Percentiles rank a stretch among this genome's conserved stretches.
These are phyloP conservation scores for Jatropha podagrica DNA, from an alignment of 441 rosid genomes.

Conservation along the genomic window DNA sequence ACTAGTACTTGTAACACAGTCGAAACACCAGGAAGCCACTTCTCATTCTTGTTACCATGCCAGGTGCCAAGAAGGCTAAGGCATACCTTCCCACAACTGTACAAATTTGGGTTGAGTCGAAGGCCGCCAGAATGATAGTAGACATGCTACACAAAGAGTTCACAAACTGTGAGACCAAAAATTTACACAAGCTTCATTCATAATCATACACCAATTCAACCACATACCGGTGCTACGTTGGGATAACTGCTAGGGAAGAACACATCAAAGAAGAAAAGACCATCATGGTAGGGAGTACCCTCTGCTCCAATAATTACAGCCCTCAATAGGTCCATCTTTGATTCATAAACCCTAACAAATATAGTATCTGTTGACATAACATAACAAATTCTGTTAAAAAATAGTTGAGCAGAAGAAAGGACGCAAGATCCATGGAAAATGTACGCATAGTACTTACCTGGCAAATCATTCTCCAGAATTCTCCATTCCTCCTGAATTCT, in stretches of 20 bases:
- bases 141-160: slow-evolving; percentile 49
- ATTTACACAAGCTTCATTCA: slow-evolving; percentile 9
- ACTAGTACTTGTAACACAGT: slow-evolving; percentile 87
- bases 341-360: slow-evolving; percentile 81
- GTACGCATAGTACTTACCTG: slow-evolving; percentile 45
- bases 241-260: slow-evolving; percentile 79
- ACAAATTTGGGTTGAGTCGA: slow-evolving; percentile 84
- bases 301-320: slow-evolving; percentile 93
- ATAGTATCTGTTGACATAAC: slow-evolving; percentile 59
- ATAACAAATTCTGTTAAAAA: neutral
- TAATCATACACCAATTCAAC: slow-evolving; percentile 15
- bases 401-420: neutral
- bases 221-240: slow-evolving; percentile 68
- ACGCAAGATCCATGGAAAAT: slow-evolving; percentile 1
- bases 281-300: slow-evolving; percentile 96
- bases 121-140: slow-evolving; percentile 80
- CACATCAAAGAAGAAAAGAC: slow-evolving; percentile 89
- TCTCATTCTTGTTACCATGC: slow-evolving; percentile 65
- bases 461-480: slow-evolving; percentile 84
- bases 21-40: slow-evolving; percentile 74
- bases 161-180: slow-evolving; percentile 24
- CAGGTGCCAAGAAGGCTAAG: slow-evolving; percentile 94
- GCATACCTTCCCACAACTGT: slow-evolving; percentile 75
- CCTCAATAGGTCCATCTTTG: slow-evolving; percentile 91
- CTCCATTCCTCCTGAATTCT: slow-evolving; percentile 91